These are phyloP conservation scores for Prunus dulcis DNA, from an alignment of 306 rosid genomes.

Conservation along the genomic window DNA sequence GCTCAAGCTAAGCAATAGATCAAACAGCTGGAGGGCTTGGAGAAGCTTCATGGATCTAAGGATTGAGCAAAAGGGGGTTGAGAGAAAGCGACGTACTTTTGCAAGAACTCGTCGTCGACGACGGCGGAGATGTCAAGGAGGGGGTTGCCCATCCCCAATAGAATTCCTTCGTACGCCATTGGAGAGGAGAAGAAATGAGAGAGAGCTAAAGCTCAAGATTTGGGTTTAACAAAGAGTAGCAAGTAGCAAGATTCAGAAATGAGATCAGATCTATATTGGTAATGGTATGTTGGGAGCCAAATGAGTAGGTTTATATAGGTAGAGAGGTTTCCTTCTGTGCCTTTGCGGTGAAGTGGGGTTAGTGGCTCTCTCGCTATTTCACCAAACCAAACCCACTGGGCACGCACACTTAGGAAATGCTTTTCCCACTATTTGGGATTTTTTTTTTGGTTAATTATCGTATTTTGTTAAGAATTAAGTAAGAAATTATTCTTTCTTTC, in stretches of 20 bases:
- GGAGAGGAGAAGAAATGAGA: not conserved
- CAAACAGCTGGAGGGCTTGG: not conserved
- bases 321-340: no score
- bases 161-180: slow-evolving; percentile 67
- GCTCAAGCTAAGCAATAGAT: not conserved
- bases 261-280: slow-evolving; percentile 3
- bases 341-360: not conserved
- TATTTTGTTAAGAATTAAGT: no score
- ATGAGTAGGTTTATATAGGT: not conserved
- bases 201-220: not conserved
- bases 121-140: slow-evolving; percentile 82
- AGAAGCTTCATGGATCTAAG: not conserved
- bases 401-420: no score
- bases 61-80: not conserved
- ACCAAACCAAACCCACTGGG: not conserved
- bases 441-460: no score
- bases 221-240: not conserved
- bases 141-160: slow-evolving; percentile 91
- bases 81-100: slow-evolving; percentile 35
- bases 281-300: not conserved
- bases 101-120: slow-evolving; percentile 61
- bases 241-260: not conserved
- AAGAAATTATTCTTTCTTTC: no score
- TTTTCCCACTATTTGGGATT: not conserved
- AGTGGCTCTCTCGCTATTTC: slow-evolving; percentile 2